Percentiles rank a stretch among this genome's conserved stretches.
phyloP scores from a whole-genome alignment of 2,329 filamentous ascomycete genomes.

The Colletotrichum simmondsii region DNA sequence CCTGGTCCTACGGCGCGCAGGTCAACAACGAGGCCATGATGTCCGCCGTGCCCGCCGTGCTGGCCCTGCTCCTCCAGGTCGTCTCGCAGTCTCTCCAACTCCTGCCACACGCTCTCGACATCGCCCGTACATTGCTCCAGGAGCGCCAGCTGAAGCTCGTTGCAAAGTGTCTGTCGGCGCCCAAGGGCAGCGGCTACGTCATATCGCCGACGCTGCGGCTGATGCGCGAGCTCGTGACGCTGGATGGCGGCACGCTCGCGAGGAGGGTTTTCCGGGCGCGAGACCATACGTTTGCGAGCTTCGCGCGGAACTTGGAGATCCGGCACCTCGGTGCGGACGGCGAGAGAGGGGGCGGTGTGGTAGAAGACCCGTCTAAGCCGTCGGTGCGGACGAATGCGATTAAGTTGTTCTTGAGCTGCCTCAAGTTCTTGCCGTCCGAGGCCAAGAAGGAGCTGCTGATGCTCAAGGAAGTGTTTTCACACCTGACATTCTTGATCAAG shows the following conservation, averaged over 20 bases:
- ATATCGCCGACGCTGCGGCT: slow-evolving; percentile 90
- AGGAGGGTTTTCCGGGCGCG: slow-evolving; percentile 81
- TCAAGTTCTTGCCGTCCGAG: slow-evolving; percentile 81
- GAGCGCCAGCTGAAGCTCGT: slow-evolving; percentile 84
- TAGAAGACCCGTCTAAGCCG: slow-evolving; percentile 75
- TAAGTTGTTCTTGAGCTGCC: slow-evolving; percentile 80
- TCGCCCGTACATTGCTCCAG: slow-evolving; percentile 85
- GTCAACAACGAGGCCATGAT: slow-evolving; percentile 84
- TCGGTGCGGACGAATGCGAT: slow-evolving; percentile 87
- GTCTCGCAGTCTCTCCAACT: slow-evolving; percentile 81
- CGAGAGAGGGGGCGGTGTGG: slow-evolving; percentile 53
- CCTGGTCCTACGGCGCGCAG: slow-evolving; percentile 85
- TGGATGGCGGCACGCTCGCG: slow-evolving; percentile 87
- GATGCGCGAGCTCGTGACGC: slow-evolving; percentile 83
- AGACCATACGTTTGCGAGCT: slow-evolving; percentile 80
- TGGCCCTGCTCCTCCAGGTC: slow-evolving; percentile 84
- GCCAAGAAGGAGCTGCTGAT: slow-evolving; percentile 84
- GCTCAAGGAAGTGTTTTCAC: slow-evolving; percentile 83
- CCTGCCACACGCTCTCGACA: slow-evolving; percentile 77
- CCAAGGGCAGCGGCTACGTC: slow-evolving; percentile 86
- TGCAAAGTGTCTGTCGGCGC: slow-evolving; percentile 80
- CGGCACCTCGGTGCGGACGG: slow-evolving; percentile 54
- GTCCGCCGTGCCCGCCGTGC: slow-evolving; percentile 81
- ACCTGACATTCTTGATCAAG: slow-evolving; percentile 81
- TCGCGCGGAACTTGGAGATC: slow-evolving; percentile 85